Percentiles rank a stretch among this genome's conserved stretches.
Conservation (phyloP, 1,284 basidiomycete genomes). For the Macrocystidia cucumis region DNA sequence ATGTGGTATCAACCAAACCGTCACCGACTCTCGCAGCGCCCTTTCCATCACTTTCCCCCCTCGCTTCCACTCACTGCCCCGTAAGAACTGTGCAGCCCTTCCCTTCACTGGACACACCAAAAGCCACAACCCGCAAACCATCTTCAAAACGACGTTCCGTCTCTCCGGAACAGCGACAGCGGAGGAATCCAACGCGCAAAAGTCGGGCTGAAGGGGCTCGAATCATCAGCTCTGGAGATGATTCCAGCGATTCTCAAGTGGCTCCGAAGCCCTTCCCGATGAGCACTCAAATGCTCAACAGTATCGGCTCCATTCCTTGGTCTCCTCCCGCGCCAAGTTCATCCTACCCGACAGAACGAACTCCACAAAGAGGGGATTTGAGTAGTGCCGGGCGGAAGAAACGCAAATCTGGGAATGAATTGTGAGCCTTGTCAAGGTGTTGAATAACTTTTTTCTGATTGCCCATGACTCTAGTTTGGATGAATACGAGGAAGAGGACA, state of each 20-base stretch:
- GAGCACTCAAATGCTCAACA: conserved; percentile 33
- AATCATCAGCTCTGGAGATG: too few relatives aligned
- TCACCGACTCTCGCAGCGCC: too few relatives aligned
- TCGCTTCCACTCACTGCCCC: conserved; percentile 2
- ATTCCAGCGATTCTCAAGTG: not conserved
- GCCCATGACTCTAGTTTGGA: not conserved
- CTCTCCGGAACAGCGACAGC: conserved; percentile 1
- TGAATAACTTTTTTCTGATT: conserved; percentile 3
- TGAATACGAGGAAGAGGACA: conserved; percentile 18
- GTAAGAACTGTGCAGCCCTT: conserved; percentile 7
- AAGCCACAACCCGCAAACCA: not conserved
- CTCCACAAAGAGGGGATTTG: conserved; percentile 21
- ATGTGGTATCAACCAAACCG: too few relatives aligned
- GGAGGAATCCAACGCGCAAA: not conserved
- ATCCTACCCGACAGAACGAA: conserved; percentile 23
- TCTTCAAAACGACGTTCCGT: not conserved
- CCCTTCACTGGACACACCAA: not conserved
- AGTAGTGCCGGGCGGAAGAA: conserved; percentile 23
- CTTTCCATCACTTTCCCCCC: conserved; percentile 5
- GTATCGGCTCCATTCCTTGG: conserved; percentile 20
- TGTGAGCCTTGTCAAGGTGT: conserved; percentile 2
- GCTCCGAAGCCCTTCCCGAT: conserved; percentile 40
- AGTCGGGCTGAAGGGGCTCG: conserved; percentile 1
- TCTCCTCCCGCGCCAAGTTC: conserved; percentile 11
- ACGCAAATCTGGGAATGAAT: conserved; percentile 18